Evolutionary conservation across 2,329 filamentous ascomycete species (phyloP).

Genomic region (Cladophialophora bantiana): DNA sequence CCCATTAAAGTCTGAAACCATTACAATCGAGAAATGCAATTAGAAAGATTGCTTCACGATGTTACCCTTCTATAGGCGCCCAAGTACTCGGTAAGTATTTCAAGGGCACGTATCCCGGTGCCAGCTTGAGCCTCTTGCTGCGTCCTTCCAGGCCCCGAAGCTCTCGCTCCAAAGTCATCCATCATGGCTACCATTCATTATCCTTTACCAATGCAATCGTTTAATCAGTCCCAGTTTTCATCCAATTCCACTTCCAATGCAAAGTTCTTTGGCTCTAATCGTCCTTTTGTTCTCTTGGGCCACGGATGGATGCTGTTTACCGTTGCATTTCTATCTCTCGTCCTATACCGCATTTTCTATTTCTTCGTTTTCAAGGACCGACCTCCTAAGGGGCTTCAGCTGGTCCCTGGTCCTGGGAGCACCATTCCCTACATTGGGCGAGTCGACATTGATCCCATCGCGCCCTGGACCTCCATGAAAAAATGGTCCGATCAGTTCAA

Average conservation of each 20-base stretch:
- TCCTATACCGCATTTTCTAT: slow-evolving; percentile 5
- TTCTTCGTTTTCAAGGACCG: slow-evolving; percentile 25
- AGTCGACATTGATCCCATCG: slow-evolving; percentile 40
- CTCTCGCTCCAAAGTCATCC: slow-evolving; percentile 8
- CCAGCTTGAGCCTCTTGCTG: too few relatives aligned
- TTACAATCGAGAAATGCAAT: too few relatives aligned
- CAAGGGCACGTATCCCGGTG: too few relatives aligned
- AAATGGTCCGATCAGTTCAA: slow-evolving; percentile 39
- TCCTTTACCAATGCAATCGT: slow-evolving; percentile 7
- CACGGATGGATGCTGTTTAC: not conserved
- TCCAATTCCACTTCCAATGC: slow-evolving; percentile 8
- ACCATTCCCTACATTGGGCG: slow-evolving; percentile 40
- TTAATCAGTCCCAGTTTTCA: slow-evolving; percentile 7
- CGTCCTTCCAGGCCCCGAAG: too few relatives aligned
- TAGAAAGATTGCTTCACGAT: too few relatives aligned
- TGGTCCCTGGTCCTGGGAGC: slow-evolving; percentile 37
- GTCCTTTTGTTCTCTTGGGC: not conserved
- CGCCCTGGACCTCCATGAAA: slow-evolving; percentile 40
- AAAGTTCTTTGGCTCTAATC: not conserved
- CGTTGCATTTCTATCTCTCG: not conserved
- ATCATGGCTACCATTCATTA: slow-evolving; percentile 14
- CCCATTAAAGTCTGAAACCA: not conserved
- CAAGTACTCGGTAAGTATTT: too few relatives aligned
- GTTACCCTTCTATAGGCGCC: too few relatives aligned
- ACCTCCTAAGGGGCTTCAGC: slow-evolving; percentile 39